Base-by-base conservation (phyloP, 2,329 filamentous ascomycete genomes). In the Penicillium vulpinum region DNA sequence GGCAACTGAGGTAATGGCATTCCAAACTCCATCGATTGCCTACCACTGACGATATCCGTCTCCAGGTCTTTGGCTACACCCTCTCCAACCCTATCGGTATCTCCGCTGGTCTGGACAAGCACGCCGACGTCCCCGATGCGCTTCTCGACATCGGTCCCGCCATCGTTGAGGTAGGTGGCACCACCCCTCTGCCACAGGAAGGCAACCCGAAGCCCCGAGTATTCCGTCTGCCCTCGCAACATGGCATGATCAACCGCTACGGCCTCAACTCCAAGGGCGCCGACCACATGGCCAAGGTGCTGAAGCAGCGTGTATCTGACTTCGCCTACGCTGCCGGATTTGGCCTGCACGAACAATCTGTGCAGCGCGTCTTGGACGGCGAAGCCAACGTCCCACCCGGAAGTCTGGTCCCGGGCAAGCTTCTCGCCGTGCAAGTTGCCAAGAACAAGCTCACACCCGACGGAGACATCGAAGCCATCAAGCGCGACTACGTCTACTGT, bases 401-500 rank as follows among this genome's bases (percentile, higher is more conserved):
- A n/a, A 91, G 89, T 74, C 78, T 99, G 66, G 77, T 80, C 15
- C 79, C 86, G 0, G 93, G 92, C 15, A 86, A 88, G 58, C 78
- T 97, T 56, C 81, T 99, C 59, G 88, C 91, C 16, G 92, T 99
- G 18, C 94, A 99, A 77, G 86, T 97, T 40, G 92, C 93, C 50
- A 99, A 99, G 85, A 97, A 97, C 79, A 97, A 97, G 80, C 82
- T 85, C 45, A 99, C 94, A 0, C 86, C 91, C 21, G 92, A 95
- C 70, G 81, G 82, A 46, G 91, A 97, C 70, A 88, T 96, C 58
- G 84, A 88, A 40, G 92, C 92, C 31, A 88, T 97, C 16, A 85
- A 83, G 49, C 82, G 84, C 24, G 85, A 88, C 66, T 97, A 97
- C 71, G 89, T 94, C n/a, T 90, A 89, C 74, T 96, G 93, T 67